A percentile compares a stretch with the other conserved stretches of the same genome.
phyloP scores from a whole-genome alignment of 2,329 filamentous ascomycete species.

The Curvularia verruculosa region DNA sequence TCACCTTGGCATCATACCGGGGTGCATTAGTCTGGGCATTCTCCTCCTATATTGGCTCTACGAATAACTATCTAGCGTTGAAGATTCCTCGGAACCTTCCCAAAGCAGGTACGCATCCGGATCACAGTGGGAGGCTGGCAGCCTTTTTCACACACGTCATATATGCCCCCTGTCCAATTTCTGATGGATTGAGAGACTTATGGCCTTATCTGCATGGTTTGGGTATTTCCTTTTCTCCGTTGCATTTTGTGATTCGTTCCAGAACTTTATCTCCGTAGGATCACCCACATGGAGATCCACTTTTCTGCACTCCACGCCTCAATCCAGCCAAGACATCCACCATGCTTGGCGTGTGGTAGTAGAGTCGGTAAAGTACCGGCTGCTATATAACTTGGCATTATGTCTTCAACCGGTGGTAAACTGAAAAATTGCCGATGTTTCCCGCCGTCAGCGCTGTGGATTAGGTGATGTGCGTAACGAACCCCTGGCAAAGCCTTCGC shows the following conservation, averaged over 20 bases:
- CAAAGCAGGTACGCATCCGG: not conserved
- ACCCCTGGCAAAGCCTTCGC: not conserved
- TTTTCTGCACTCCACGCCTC: constrained; percentile 11
- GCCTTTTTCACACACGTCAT: not conserved
- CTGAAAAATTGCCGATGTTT: constrained; percentile 10
- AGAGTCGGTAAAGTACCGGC: constrained; percentile 9
- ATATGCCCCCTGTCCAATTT: not conserved
- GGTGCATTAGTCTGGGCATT: not conserved
- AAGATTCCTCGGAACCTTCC: not conserved
- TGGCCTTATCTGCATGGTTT: not conserved
- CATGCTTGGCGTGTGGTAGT: constrained; percentile 8
- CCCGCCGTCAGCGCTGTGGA: constrained; percentile 1
- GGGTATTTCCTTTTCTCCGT: not conserved
- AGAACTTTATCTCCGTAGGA: constrained; percentile 1
- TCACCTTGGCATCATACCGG: not conserved
- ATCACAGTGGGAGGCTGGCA: not conserved
- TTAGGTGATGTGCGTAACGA: constrained; percentile 9
- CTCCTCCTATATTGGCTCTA: not conserved
- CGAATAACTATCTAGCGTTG: not conserved
- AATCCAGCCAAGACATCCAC: constrained; percentile 7
- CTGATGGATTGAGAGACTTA: not conserved
- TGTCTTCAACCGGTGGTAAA: constrained; percentile 13
- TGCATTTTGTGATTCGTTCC: not conserved
- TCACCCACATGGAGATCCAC: constrained; percentile 9
- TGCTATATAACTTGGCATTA: constrained; percentile 8